Evolutionary conservation across 768 basidiomycete genomes (phyloP).

Genomic region (Hydnomerulius pinastri): DNA sequence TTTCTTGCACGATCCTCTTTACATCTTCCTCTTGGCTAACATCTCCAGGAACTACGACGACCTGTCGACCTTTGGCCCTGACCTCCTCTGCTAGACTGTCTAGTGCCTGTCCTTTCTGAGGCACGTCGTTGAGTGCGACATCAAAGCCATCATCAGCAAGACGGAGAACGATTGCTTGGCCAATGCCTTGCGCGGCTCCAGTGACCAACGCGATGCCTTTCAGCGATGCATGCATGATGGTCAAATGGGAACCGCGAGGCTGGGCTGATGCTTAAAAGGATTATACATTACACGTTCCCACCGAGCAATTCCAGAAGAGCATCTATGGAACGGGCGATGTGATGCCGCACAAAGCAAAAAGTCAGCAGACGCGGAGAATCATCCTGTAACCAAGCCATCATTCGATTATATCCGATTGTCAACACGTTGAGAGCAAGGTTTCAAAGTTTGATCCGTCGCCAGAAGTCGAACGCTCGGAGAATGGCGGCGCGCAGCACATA

Average conservation of each 20-base stretch:
- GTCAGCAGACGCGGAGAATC: too few species aligned
- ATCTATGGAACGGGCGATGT: too few species aligned
- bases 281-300: too few species aligned
- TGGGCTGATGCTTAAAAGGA: too few species aligned
- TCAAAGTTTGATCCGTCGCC: too few species aligned
- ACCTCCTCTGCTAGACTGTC: conserved; percentile 13
- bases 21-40: conserved; percentile 19
- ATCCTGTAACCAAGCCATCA: too few species aligned
- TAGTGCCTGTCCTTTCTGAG: conserved; percentile 6
- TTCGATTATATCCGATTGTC: too few species aligned
- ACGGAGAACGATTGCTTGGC: not conserved
- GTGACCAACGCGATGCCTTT: not conserved
- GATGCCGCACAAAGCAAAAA: too few species aligned
- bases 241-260: not conserved
- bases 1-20: conserved; percentile 7
- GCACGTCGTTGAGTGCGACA: conserved; percentile 20
- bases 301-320: too few species aligned
- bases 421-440: too few species aligned
- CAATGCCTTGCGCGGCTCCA: conserved; percentile 4
- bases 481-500: too few species aligned
- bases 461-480: too few species aligned
- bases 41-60: conserved; percentile 6
- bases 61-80: conserved; percentile 5
- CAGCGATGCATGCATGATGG: not conserved
- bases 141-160: conserved; percentile 7